Conservation (phyloP, 108 stramenopile species). For the Nitzschia sp. region DNA sequence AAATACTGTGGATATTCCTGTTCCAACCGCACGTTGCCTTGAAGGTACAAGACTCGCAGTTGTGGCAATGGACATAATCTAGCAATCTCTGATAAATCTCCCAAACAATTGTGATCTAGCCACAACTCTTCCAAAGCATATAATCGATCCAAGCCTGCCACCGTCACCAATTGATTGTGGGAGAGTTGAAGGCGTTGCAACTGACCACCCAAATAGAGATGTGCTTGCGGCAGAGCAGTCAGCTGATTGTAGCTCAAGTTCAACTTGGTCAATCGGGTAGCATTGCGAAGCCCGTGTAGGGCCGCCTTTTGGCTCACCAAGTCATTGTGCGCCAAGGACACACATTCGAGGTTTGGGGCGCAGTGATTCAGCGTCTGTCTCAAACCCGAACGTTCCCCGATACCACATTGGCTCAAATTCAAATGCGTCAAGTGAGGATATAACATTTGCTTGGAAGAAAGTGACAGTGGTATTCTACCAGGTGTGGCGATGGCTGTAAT, state of each 20-base stretch:
- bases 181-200: constrained; percentile 63
- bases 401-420: constrained; percentile 53
- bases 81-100: constrained; percentile 49
- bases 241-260: constrained; percentile 76
- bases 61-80: constrained; percentile 73
- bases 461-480: background rate
- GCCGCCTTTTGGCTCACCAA: constrained; percentile 52
- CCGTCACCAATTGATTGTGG: constrained; percentile 55
- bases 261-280: constrained; percentile 50
- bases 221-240: constrained; percentile 35
- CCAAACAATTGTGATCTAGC: constrained; percentile 70
- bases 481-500: background rate
- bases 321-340: constrained; percentile 75
- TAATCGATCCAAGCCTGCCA: constrained; percentile 65
- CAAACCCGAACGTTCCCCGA: constrained; percentile 63
- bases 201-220: constrained; percentile 60
- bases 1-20: background rate
- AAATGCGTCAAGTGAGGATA: constrained; percentile 57
- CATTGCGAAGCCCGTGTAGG: constrained; percentile 47
- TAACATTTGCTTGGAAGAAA: background rate
- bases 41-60: constrained; percentile 50
- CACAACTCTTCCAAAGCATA: constrained; percentile 62
- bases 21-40: constrained; percentile 58
- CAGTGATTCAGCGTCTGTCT: constrained; percentile 37
- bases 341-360: constrained; percentile 53